phyloP scores from a whole-genome alignment of 495 filamentous ascomycete species.

The Delitschia confertaspora region DNA sequence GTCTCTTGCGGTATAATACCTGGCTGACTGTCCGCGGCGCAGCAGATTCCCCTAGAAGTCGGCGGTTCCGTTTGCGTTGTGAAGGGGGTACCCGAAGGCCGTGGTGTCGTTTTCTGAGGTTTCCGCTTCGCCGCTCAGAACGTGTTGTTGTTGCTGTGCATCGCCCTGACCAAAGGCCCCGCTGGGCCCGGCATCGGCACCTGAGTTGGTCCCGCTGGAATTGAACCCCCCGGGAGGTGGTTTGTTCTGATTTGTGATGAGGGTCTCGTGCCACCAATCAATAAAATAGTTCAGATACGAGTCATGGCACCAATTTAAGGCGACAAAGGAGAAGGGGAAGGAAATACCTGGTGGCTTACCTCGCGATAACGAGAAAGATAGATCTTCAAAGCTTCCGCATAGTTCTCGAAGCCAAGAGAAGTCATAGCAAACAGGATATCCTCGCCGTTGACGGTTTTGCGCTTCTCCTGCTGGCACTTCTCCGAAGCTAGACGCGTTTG shows the following conservation, averaged over 20 bases:
- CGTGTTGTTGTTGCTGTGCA: conserved; percentile 28
- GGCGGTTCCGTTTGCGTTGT: conserved; percentile 29
- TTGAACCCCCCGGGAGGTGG: conserved; percentile 23
- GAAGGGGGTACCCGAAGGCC: conserved; percentile 34
- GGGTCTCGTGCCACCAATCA: conserved; percentile 36
- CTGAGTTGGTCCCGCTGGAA: conserved; percentile 23
- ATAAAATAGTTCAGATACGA: conserved; percentile 33
- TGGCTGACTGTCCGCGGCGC: conserved; percentile 19
- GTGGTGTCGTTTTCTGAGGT: conserved; percentile 27
- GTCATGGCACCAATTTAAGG: conserved; percentile 25
- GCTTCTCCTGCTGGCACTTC: conserved; percentile 98
- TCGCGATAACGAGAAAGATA: conserved; percentile 97
- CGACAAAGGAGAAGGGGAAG: conserved; percentile 29
- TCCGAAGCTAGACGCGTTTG: conserved; percentile 64
- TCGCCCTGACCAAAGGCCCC: conserved; percentile 15
- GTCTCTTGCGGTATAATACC: conserved; percentile 1
- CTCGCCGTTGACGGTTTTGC: conserved; percentile 97
- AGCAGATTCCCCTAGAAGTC: conserved; percentile 30
- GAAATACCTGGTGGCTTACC: conserved; percentile 52
- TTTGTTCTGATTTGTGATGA: conserved; percentile 35
- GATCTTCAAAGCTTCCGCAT: conserved; percentile 93
- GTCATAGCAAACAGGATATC: conserved; percentile 99
- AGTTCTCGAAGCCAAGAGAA: conserved; percentile 97
- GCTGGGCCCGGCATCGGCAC: conserved; percentile 24
- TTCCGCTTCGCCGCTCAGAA: conserved; percentile 32